Evolutionary conservation across 495 filamentous ascomycete genomes (phyloP), one percentile per base, ranked within the genome.

Genomic region (Sabuloglossum arenarium): DNA sequence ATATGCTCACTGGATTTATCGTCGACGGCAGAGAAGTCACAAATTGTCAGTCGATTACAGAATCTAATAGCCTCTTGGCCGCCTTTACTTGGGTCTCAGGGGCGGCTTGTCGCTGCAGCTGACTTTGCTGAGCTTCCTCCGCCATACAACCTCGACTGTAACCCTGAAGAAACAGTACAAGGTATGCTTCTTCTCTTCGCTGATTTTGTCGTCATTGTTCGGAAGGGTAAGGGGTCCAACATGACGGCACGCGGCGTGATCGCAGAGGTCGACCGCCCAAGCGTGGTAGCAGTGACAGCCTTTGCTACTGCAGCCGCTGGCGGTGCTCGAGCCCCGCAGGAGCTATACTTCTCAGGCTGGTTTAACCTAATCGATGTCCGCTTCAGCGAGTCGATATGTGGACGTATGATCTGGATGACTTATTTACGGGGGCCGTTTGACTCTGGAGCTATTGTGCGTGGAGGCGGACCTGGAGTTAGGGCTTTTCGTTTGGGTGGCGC

Each of bases 1-100:
- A 97, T 99, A 39, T 99, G 91, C 65, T 88, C 89, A 21, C 76
- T 94, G 54, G 87, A 94, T 59, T 79, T 78, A 28, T 71, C 78
- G 0, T 67, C 70, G 1, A 67, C 77, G 25, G 75, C 76, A 0
- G 80, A 85, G 58, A 80, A 86, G 55, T 75, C 78, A 2, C 79
- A 84, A 62, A 72, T 85, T 51, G 74, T 84, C 14, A 81, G 79
- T 59, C 79, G 84, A 14, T 68, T 95, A 1, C 80, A 80, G 55
- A 79, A 81, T 34, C 73, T 90, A 59, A 78, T 94, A 12, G 77
- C 84, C 61, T 78, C 73, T 43, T 97, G 91, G 93, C 88, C 93
- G 3, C 64, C 71, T 1, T 75, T 79, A 19, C 73, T 86, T 19
- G 75, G 81, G 50, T 83, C 86, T 2, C 70, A 75, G 32, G 89